Conservation (phyloP, 805 yeast genomes). For the Candida xyloterini region DNA sequence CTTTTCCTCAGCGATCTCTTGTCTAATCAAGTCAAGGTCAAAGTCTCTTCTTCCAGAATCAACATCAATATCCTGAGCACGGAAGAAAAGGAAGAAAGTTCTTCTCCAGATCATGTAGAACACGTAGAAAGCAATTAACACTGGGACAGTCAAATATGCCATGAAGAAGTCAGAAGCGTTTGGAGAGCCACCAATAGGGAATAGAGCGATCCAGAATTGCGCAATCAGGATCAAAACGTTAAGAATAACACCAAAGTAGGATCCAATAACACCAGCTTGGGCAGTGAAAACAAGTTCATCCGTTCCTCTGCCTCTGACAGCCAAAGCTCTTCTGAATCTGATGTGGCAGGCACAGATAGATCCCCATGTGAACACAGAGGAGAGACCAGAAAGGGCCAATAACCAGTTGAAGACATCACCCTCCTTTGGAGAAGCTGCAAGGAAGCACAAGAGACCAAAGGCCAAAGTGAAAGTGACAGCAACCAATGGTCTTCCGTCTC, state of each 20-base stretch:
- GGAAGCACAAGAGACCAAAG: conserved; percentile 58
- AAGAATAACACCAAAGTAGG: conserved; percentile 57
- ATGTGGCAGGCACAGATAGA: conserved; percentile 67
- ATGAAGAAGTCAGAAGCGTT: conserved; percentile 60
- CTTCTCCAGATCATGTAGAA: conserved; percentile 37
- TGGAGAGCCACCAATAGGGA: conserved; percentile 56
- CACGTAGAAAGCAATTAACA: conserved; percentile 49
- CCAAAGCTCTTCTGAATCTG: conserved; percentile 67
- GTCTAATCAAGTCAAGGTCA: conserved; percentile 54
- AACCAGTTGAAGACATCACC: conserved; percentile 69
- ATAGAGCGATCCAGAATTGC: conserved; percentile 80
- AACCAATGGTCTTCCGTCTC: conserved; percentile 72
- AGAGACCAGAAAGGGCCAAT: conserved; percentile 71
- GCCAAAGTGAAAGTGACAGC: conserved; percentile 56
- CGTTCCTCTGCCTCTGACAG: conserved; percentile 61
- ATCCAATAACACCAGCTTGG: conserved; percentile 66
- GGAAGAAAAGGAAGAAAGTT: conserved; percentile 43
- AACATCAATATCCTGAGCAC: conserved; percentile 51
- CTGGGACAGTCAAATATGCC: conserved; percentile 62
- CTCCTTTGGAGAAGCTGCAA: conserved; percentile 57
- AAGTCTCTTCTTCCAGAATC: conserved; percentile 62
- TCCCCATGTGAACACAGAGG: conserved; percentile 80
- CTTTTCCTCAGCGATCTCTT: conserved; percentile 57
- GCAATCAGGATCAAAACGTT: conserved; percentile 62
- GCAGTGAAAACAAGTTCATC: conserved; percentile 68